Base-by-base conservation (phyloP, 805 yeast species). In the Scheffersomyces amazonensis region DNA sequence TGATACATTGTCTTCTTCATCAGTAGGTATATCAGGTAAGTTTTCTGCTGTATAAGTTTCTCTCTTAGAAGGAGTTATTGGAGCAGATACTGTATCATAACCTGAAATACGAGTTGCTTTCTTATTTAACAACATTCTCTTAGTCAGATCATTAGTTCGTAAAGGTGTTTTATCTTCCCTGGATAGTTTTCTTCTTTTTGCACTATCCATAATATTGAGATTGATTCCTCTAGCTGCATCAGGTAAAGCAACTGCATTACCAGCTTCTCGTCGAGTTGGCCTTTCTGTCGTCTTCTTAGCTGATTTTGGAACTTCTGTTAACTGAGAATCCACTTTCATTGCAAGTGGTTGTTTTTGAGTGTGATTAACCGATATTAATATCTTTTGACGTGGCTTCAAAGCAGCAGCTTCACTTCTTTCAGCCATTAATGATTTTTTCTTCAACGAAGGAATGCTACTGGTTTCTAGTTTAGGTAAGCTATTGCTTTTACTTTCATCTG, bases 21-120 rank as follows among this genome's bases (percentile, higher is more conserved):
- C 74, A 2, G 71, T 64, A 2, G 60, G 63, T 20, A 69, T 65
- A 17, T 67, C 71, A 1, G 74, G 74, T 16, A 69, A 53, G 11
- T 32, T 49, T 18, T 49, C 47, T 3, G 57, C 54, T 10, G 52
- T 42, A 25, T 31, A 36, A 15, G 30, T 32, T 16, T 23, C 44
- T 30, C 30, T 32, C 21, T 30, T 36, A 9, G 15, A 8, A 10
- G 40, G 40, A 23, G 39, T 21, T n/a, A 33, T 33, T 4, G 35
- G 37, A 9, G n/a, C 13, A 10, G 13, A 24, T 6, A 6, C 23
- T 7, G 9, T 10, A 6, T 10, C 23, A 20, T 10, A 7, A 20
- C 23, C 23, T 7, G 9, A 6, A 20, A 7, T 20, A 9, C 7
- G 17, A 27, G 30, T 13, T n/a, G 30, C n/a, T 27, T 27, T 27